phyloP scores from a whole-genome alignment of 371 early-diverging fungal genomes.

The Rhizomucor miehei region DNA sequence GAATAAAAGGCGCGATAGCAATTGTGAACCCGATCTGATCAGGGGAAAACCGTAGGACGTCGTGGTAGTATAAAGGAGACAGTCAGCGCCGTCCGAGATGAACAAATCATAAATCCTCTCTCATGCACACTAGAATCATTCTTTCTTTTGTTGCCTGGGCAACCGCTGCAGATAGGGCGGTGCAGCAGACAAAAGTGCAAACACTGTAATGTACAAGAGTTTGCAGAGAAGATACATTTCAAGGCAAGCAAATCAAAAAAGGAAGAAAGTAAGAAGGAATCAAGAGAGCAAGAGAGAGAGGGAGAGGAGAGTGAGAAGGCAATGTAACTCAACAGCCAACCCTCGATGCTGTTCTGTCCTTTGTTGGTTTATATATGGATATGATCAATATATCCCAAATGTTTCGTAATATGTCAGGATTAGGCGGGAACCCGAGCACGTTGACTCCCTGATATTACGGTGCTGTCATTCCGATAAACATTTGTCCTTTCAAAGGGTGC shows the following conservation, averaged over 20 bases:
- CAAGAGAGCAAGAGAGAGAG: not conserved
- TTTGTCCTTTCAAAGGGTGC: too few species aligned
- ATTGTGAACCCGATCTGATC: constrained; percentile 43
- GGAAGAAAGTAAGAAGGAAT: not conserved
- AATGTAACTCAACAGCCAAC: not conserved
- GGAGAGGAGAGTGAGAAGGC: not conserved
- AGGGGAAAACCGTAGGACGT: constrained; percentile 35
- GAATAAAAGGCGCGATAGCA: constrained; percentile 49
- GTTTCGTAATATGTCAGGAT: too few species aligned
- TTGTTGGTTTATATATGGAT: too few species aligned
- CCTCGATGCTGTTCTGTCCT: too few species aligned
- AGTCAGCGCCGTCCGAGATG: too few species aligned
- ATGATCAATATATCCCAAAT: too few species aligned
- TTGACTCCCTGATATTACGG: too few species aligned
- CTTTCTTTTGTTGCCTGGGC: too few species aligned
- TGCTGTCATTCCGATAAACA: too few species aligned
- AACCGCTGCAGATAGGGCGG: constrained; percentile 27
- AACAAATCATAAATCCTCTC: too few species aligned
- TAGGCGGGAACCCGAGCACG: too few species aligned
- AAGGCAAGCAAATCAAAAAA: not conserved
- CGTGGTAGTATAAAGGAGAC: constrained; percentile 38
- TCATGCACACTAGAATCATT: too few species aligned
- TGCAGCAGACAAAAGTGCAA: constrained; percentile 34
- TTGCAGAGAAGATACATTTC: constrained; percentile 21
- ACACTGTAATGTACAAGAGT: constrained; percentile 37